Conservation (phyloP, 202 grass and related monocot genomes). For the Miscanthus sacchariflorus region DNA sequence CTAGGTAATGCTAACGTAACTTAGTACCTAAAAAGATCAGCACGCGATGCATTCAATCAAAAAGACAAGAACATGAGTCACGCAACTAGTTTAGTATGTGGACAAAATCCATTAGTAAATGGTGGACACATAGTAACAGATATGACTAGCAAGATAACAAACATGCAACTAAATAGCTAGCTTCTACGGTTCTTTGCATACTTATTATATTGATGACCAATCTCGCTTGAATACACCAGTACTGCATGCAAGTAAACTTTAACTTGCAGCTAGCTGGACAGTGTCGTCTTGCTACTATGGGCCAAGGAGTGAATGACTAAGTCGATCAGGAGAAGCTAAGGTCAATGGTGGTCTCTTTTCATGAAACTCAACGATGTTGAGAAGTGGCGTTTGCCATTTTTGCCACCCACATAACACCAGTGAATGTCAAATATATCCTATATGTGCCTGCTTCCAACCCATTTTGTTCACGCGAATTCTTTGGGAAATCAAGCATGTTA, state of each 20-base stretch:
- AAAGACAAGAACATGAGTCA: not conserved
- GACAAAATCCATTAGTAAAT: slow-evolving; percentile 34
- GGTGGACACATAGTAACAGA: not conserved
- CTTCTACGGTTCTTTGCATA: not conserved
- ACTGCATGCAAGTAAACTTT: slow-evolving; percentile 26
- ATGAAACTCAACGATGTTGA: not conserved
- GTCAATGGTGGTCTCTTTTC: slow-evolving; percentile 11
- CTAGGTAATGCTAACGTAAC: slow-evolving; percentile 5
- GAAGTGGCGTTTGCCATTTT: not conserved
- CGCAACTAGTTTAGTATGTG: slow-evolving; percentile 20
- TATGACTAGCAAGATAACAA: slow-evolving; percentile 30
- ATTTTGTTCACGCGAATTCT: not conserved
- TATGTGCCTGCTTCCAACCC: not conserved
- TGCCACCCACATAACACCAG: slow-evolving; percentile 1
- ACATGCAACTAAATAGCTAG: slow-evolving; percentile 17
- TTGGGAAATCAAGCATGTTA: slow-evolving; percentile 1
- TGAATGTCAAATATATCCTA: not conserved
- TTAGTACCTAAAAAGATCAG: slow-evolving; percentile 21
- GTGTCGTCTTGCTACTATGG: not conserved
- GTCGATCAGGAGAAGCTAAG: slow-evolving; percentile 29
- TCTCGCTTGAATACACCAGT: slow-evolving; percentile 10
- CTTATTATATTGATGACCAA: not conserved
- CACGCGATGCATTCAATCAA: slow-evolving; percentile 33
- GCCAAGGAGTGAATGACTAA: not conserved
- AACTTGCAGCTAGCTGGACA: slow-evolving; percentile 40